Percentiles rank a stretch among this genome's conserved stretches.
Evolutionary conservation across 2,329 filamentous ascomycete species (phyloP).

Genomic region (Diaporthe longicolla): DNA sequence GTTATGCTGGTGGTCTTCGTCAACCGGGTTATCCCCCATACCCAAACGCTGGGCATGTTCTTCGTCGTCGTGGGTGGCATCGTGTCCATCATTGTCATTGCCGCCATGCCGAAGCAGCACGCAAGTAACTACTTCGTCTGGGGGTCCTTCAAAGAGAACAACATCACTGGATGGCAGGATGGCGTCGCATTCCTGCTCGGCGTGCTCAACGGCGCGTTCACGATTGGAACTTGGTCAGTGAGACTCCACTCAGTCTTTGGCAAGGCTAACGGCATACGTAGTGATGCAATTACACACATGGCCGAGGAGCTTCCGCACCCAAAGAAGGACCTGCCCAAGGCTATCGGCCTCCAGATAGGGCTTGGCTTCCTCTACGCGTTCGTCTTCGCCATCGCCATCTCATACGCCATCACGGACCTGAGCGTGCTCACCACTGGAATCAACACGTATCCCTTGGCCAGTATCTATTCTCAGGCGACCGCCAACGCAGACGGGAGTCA

Average conservation of each 20-base stretch:
- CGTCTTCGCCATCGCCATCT: conserved; percentile 62
- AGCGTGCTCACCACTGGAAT: conserved; percentile 63
- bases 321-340: conserved; percentile 63
- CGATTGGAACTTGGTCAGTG: conserved; percentile 65
- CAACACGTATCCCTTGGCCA: conserved; percentile 72
- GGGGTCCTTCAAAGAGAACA: conserved; percentile 62
- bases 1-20: conserved; percentile 68
- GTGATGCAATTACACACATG: conserved; percentile 72
- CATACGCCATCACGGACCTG: conserved; percentile 71
- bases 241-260: too few relatives aligned
- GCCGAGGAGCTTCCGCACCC: conserved; percentile 71
- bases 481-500: conserved; percentile 56
- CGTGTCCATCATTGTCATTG: conserved; percentile 65
- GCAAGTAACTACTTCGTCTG: conserved; percentile 68
- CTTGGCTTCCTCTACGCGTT: conserved; percentile 64
- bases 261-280: too few relatives aligned
- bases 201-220: conserved; percentile 77
- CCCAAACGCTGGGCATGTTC: conserved; percentile 66
- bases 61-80: conserved; percentile 68
- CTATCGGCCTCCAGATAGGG: conserved; percentile 64
- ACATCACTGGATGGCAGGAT: conserved; percentile 66
- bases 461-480: conserved; percentile 73
- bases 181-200: conserved; percentile 76
- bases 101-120: conserved; percentile 67
- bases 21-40: conserved; percentile 69